phyloP scores from a whole-genome alignment of 2,329 filamentous ascomycete genomes.

The Septoria petroselini region DNA sequence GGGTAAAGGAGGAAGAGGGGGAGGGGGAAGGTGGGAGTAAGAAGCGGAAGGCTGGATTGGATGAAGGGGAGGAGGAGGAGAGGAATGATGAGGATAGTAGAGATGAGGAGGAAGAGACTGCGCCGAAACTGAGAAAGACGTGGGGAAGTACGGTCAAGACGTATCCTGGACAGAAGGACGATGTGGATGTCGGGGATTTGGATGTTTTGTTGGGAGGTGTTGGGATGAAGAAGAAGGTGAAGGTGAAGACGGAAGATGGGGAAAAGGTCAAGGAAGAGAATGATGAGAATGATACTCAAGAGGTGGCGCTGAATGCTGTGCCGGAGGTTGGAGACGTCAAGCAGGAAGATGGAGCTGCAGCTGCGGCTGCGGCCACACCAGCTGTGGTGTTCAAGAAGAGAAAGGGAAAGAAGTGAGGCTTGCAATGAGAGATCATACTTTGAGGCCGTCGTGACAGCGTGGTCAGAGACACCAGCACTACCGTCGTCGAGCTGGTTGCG shows the following conservation, averaged over 20 bases:
- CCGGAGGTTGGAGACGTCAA: constrained; percentile 22
- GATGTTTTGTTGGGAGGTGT: constrained; percentile 55
- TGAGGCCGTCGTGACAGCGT: too few relatives aligned
- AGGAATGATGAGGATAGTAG: constrained; percentile 61
- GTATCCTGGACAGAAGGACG: constrained; percentile 46
- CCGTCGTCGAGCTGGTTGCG: too few relatives aligned
- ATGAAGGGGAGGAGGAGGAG: constrained; percentile 49
- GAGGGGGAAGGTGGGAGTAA: constrained; percentile 44
- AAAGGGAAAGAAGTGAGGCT: constrained; percentile 51
- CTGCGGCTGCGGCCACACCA: constrained; percentile 16
- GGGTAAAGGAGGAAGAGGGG: constrained; percentile 44
- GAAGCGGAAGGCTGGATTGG: constrained; percentile 42
- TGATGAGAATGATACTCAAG: constrained; percentile 33
- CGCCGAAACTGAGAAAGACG: constrained; percentile 34
- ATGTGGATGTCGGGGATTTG: constrained; percentile 56
- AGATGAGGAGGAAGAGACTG: constrained; percentile 56
- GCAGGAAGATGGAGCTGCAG: constrained; percentile 5
- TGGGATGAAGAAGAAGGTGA: constrained; percentile 35
- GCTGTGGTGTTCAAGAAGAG: constrained; percentile 74
- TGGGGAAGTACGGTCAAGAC: constrained; percentile 49
- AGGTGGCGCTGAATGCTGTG: constrained; percentile 30
- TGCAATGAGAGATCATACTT: too few relatives aligned
- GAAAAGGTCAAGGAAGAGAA: constrained; percentile 32
- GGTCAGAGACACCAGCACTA: too few relatives aligned
- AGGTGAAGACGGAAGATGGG: constrained; percentile 33